Conservation (phyloP, 768 basidiomycete species). For the Mycena metata region DNA sequence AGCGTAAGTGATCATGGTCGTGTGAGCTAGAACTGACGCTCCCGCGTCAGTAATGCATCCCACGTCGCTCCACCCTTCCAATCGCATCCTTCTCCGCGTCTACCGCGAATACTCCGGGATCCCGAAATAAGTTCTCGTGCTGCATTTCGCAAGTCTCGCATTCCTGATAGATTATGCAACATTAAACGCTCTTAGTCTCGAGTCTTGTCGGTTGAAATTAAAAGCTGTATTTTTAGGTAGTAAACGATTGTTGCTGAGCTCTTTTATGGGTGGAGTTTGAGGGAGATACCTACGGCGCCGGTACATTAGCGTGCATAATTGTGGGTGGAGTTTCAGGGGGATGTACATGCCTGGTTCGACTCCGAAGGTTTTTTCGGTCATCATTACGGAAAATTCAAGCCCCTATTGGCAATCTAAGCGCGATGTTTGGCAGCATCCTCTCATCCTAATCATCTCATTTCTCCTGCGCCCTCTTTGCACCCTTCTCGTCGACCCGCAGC, state of each 20-base stretch:
- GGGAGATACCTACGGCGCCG: not conserved
- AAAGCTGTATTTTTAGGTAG: conserved; percentile 21
- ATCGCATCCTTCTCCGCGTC: not conserved
- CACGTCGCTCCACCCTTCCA: not conserved
- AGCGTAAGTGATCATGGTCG: conserved; percentile 11
- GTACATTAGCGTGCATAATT: no score
- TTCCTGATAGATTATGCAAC: conserved; percentile 62
- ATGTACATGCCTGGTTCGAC: not conserved
- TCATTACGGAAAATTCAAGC: not conserved
- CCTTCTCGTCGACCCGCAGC: not conserved
- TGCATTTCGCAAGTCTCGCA: conserved; percentile 55
- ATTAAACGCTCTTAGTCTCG: conserved; percentile 41
- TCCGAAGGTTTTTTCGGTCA: no score
- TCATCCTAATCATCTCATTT: conserved; percentile 2
- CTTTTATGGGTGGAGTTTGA: not conserved
- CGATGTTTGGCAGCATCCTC: not conserved
- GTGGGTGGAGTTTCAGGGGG: not conserved
- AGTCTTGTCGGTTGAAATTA: conserved; percentile 10
- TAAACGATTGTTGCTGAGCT: no score
- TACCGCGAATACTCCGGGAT: conserved; percentile 3
- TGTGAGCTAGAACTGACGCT: not conserved
- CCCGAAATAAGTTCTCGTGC: conserved; percentile 29
- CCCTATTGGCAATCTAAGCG: not conserved
- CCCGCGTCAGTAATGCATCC: conserved; percentile 2
- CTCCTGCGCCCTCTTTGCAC: not conserved